phyloP scores from a whole-genome alignment of 768 basidiomycete genomes.

The Sarcodon aspratus region DNA sequence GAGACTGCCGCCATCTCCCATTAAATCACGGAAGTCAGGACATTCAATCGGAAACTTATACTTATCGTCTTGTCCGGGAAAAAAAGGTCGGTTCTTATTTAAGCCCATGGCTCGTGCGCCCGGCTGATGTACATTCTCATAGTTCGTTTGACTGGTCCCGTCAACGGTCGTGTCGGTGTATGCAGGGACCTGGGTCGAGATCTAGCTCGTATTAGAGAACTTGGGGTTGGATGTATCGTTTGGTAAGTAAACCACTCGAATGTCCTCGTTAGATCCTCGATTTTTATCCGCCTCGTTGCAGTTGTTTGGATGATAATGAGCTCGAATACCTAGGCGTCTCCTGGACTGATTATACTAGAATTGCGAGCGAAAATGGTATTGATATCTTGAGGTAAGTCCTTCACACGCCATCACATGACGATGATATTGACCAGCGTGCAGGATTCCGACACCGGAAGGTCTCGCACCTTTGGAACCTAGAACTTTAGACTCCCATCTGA shows the following conservation, averaged over 20 bases:
- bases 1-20: too few species aligned
- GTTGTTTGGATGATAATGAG: conserved; percentile 81
- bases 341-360: conserved; percentile 64
- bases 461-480: conserved; percentile 55
- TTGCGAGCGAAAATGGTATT: conserved; percentile 53
- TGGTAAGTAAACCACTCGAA: conserved; percentile 38
- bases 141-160: conserved; percentile 68
- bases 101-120: neutral
- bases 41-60: conserved; percentile 68
- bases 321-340: conserved; percentile 78
- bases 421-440: conserved; percentile 15
- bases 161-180: conserved; percentile 70
- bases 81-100: conserved; percentile 50
- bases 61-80: conserved; percentile 89
- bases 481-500: conserved; percentile 55
- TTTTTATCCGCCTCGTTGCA: conserved; percentile 15
- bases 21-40: too few species aligned
- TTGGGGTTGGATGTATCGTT: conserved; percentile 72
- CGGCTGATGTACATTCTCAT: neutral
- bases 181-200: conserved; percentile 76
- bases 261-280: neutral
- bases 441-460: conserved; percentile 85
- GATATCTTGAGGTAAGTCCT: conserved; percentile 65
- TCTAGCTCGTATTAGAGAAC: conserved; percentile 57
- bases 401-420: neutral